A percentile compares a stretch with the other conserved stretches of the same genome.
phyloP scores from a whole-genome alignment of 208 protist species.

The Trichomonas tenax region DNA sequence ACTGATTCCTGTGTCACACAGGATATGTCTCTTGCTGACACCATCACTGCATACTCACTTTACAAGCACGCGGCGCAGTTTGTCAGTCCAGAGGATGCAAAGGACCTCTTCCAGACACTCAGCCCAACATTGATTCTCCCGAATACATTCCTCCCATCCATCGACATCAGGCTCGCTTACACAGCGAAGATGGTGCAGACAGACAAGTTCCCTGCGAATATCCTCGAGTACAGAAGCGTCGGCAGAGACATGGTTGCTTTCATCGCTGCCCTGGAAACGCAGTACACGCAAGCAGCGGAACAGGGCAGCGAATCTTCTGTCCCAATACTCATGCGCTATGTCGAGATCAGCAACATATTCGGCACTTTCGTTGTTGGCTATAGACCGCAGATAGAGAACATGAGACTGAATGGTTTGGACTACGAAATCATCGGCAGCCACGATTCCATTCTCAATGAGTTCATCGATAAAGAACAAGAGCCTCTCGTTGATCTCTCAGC shows the following conservation, averaged over 20 bases:
- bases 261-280: background rate
- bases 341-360: background rate
- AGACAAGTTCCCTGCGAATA: background rate
- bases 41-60: background rate
- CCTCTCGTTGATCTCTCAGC: background rate
- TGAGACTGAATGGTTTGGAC: background rate
- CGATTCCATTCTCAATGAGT: background rate
- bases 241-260: background rate
- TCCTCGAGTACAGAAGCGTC: background rate
- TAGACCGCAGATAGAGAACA: background rate
- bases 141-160: background rate
- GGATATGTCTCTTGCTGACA: background rate
- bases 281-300: background rate
- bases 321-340: background rate
- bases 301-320: background rate
- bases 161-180: background rate
- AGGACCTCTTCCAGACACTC: background rate
- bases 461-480: background rate
- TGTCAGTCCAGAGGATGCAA: background rate
- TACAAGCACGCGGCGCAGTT: background rate
- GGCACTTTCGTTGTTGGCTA: background rate
- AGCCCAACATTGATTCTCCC: background rate
- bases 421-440: background rate
- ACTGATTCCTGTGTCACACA: background rate
- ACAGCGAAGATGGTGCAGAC: background rate